Conservation (phyloP, 73 alveolate genomes). For the Effrenium voratum region DNA sequence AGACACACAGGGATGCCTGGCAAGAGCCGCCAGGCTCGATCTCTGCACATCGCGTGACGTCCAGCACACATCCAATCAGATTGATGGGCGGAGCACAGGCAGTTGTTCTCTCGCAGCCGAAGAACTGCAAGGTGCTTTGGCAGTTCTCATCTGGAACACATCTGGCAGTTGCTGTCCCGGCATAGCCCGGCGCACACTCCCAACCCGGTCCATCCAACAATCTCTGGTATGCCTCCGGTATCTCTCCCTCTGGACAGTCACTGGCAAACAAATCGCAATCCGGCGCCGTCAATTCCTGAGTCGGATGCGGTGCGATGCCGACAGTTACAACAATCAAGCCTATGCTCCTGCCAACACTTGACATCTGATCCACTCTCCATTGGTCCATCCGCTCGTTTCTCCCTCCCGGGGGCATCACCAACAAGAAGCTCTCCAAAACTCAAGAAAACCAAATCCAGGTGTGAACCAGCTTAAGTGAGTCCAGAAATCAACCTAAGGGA, state of each 20-base stretch:
- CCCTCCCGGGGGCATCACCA: not conserved
- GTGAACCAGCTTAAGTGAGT: not conserved
- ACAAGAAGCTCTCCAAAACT: not conserved
- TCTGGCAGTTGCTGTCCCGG: conserved; percentile 49
- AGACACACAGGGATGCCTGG: not conserved
- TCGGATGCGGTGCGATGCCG: too few relatives aligned
- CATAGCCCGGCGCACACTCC: conserved; percentile 57
- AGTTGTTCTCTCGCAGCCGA: conserved; percentile 51
- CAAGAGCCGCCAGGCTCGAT: conserved; percentile 70
- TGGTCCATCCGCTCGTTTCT: not conserved
- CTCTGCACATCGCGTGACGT: conserved; percentile 60
- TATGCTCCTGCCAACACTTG: not conserved
- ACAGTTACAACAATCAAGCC: not conserved
- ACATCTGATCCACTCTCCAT: not conserved
- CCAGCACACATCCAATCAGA: conserved; percentile 59
- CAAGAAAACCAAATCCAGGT: not conserved
- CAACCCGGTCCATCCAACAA: not conserved
- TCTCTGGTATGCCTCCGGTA: conserved; percentile 48
- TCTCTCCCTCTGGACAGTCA: conserved; percentile 36
- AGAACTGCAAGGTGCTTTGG: conserved; percentile 53
- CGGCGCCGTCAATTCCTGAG: conserved; percentile 55
- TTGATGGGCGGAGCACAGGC: conserved; percentile 77
- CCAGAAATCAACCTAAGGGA: not conserved
- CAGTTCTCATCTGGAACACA: conserved; percentile 83
- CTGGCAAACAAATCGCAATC: conserved; percentile 79